Evolutionary conservation across 73 alveolate species (phyloP).

Genomic region (Blepharisma stoltei): DNA sequence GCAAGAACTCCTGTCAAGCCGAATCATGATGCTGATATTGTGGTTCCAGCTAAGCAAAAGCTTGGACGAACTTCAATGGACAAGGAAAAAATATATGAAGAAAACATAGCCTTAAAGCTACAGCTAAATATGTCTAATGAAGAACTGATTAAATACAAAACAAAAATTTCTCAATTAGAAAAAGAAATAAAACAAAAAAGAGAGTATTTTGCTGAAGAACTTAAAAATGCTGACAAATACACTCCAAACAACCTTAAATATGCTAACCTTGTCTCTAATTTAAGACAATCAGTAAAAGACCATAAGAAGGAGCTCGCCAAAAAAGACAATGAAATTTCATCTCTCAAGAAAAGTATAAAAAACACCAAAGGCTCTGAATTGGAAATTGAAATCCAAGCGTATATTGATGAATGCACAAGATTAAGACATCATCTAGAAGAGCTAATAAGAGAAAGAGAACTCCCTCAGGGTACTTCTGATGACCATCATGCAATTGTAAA

Average conservation of each 20-base stretch:
- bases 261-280: constrained; percentile 28
- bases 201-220: neutral
- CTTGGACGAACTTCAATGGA: neutral
- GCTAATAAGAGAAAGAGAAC: constrained; percentile 31
- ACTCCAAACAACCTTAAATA: constrained; percentile 10
- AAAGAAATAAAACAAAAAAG: neutral
- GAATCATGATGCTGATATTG: too few species aligned
- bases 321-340: constrained; percentile 41
- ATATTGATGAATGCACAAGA: constrained; percentile 42
- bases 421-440: constrained; percentile 39
- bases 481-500: neutral
- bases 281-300: constrained; percentile 37
- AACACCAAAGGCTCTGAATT: constrained; percentile 38
- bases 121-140: neutral
- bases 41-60: neutral
- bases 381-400: constrained; percentile 37
- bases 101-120: neutral
- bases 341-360: constrained; percentile 33
- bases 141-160: neutral
- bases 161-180: neutral
- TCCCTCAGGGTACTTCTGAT: constrained; percentile 7
- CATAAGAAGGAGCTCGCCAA: constrained; percentile 30
- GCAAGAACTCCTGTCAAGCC: too few species aligned
- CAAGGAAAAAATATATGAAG: neutral
- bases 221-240: neutral